Evolutionary conservation across 1,284 basidiomycete species (phyloP).

Genomic region (Gomphus sp.): DNA sequence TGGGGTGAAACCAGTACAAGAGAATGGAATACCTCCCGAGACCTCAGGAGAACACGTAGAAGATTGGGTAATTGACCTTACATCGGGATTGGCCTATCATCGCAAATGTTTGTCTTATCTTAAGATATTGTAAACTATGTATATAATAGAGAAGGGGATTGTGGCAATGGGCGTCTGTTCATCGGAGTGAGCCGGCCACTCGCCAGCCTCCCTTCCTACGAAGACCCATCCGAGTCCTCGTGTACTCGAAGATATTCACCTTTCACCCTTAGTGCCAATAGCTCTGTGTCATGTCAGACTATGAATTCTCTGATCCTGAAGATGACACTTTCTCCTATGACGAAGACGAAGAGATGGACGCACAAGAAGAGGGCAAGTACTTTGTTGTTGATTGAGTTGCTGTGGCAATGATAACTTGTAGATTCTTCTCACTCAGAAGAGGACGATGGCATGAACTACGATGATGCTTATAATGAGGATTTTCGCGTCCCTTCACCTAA

Average conservation of each 20-base stretch:
- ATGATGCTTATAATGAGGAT: conserved; percentile 45
- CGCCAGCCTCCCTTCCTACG: neutral
- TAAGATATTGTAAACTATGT: neutral
- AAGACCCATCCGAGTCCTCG: neutral
- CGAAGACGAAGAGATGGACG: conserved; percentile 58
- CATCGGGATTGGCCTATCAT: conserved; percentile 6
- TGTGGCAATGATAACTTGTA: conserved; percentile 18
- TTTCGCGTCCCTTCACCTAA: conserved; percentile 44
- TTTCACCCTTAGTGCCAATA: conserved; percentile 28
- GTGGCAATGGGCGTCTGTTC: neutral
- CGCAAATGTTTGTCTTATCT: conserved; percentile 3
- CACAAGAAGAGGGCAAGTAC: conserved; percentile 44
- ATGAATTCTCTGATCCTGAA: conserved; percentile 65
- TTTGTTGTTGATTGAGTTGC: neutral
- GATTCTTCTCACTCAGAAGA: conserved; percentile 45
- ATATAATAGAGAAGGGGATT: neutral
- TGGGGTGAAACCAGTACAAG: neutral
- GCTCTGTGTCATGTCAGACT: conserved; percentile 44
- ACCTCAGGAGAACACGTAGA: neutral
- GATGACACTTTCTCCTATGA: conserved; percentile 51
- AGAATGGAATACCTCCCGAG: neutral
- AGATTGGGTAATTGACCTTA: conserved; percentile 5
- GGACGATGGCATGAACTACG: conserved; percentile 19
- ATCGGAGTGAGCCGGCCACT: neutral
- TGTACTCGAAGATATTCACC: neutral